Conservation (phyloP, 23 red algal species). For the Gracilaria vermiculophylla region DNA sequence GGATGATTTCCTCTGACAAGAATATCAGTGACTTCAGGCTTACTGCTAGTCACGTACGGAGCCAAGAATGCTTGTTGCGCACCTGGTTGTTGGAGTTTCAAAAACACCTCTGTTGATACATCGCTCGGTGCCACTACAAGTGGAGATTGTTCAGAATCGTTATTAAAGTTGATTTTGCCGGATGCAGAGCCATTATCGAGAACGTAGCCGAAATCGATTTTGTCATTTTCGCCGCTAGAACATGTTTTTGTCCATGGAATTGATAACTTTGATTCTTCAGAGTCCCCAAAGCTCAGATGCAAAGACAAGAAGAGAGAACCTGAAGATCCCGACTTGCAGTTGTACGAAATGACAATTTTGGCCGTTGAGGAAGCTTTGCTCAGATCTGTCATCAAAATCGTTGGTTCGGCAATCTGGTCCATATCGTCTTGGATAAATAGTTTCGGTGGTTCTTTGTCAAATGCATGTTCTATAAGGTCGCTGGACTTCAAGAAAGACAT, state of each 20-base stretch:
- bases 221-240: constrained; percentile 11
- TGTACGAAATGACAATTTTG: constrained; percentile 11
- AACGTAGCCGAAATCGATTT: constrained; percentile 38
- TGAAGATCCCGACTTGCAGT: constrained; percentile 20
- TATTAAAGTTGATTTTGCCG: constrained; percentile 2
- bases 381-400: neutral
- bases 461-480: constrained; percentile 23
- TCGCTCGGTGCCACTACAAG: constrained; percentile 33
- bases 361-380: neutral
- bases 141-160: neutral
- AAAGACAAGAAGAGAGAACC: neutral
- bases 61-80: constrained; percentile 55
- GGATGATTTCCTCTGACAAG: constrained; percentile 51
- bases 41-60: constrained; percentile 27
- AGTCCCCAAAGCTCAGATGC: constrained; percentile 17
- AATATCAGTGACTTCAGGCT: constrained; percentile 23
- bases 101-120: constrained; percentile 53
- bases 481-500: constrained; percentile 10
- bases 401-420: constrained; percentile 8
- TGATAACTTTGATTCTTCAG: neutral
- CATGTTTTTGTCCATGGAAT: constrained; percentile 51
- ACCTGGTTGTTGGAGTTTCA: constrained; percentile 48
- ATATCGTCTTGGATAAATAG: neutral
- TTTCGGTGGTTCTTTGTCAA: constrained; percentile 16
- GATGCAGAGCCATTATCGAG: neutral